A percentile compares a stretch with the other conserved stretches of the same genome.
phyloP scores from a whole-genome alignment of 495 filamentous ascomycete species.

The Chaetomium fimeti region DNA sequence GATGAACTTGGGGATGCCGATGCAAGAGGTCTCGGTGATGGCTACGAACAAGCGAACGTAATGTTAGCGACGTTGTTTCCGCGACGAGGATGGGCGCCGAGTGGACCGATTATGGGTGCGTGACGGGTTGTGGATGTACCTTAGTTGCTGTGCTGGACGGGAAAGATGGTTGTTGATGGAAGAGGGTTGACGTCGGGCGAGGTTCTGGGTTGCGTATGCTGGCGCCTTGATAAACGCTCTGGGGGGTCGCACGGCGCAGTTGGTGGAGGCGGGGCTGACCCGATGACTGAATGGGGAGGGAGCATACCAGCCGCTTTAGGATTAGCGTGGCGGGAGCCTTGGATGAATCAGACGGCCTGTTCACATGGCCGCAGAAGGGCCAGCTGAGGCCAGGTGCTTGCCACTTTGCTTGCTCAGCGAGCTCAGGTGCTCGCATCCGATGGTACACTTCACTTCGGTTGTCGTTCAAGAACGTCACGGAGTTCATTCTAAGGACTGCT shows the following conservation, averaged over 20 bases:
- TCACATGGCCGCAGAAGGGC: constrained; percentile 26
- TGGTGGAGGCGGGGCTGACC: constrained; percentile 34
- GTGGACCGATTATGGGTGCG: constrained; percentile 7
- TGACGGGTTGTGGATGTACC: not conserved
- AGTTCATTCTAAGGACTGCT: no score
- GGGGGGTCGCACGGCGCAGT: constrained; percentile 16
- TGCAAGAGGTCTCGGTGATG: not conserved
- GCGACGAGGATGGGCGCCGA: not conserved
- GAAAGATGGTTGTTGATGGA: not conserved
- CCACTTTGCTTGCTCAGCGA: constrained; percentile 15
- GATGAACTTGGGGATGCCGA: constrained; percentile 9
- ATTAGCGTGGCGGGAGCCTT: constrained; percentile 16
- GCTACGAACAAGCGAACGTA: not conserved
- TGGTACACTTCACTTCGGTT: not conserved
- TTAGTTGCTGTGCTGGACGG: not conserved
- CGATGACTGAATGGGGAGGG: constrained; percentile 31
- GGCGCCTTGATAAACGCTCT: constrained; percentile 30
- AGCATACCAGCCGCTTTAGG: constrained; percentile 17
- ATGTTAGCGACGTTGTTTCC: constrained; percentile 6
- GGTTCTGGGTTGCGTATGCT: constrained; percentile 19
- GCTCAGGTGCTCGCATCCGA: not conserved
- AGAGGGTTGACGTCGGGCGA: constrained; percentile 20
- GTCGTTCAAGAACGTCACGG: no score
- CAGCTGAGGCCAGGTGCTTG: constrained; percentile 11
- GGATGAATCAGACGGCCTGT: constrained; percentile 35